Base-by-base conservation (phyloP, 108 stramenopile species). In the Craspedostauros australis region DNA sequence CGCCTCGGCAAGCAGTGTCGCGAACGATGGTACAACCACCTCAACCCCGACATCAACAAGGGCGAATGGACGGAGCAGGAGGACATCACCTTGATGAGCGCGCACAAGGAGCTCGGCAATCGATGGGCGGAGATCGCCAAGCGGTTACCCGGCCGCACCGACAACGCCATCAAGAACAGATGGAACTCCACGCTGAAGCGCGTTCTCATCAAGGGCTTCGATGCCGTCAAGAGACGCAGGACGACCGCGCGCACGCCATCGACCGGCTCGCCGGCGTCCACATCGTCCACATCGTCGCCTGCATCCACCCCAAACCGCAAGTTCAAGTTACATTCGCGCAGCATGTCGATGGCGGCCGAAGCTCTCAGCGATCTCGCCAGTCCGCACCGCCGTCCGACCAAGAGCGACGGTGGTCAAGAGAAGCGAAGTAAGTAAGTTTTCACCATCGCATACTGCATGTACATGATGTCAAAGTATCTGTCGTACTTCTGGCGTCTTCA, bases 121-220 rank as follows among this genome's bases (percentile, higher is more conserved):
- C 82, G 85, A 52, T 91, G 93, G 90, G 97, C 97, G 1, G 94
- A 95, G 71, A 97, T 98, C 36, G 91, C 94, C 41, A 96, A 96
- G 64, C 70, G 77, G 15, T 60, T 98, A 52, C 71, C 85, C 9
- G 97, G 97, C 27, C 54, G 95, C 29, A 98, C 97, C 8, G 97
- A 98, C 70, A 98, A 98, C 68, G 90, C 95, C 32, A 98, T 98
- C 62, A 98, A 98, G 76, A 97, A 97, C 59, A 73, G 95, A 52
- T 99, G 94, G 93, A 94, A 97, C 64, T 77, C 75, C 3, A 93
- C 91, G 5, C 46, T 96, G 52, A 91, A 93, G 69, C 65, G 90
- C 20, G 67, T 76, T 9, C 29, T 84, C 44, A 41, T 32, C 33
- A 27, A 34, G 9, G 64, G 51, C 43, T 8, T 8, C 18, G 11